Evolutionary conservation across 768 basidiomycete species (phyloP).

Genomic region (Epithele typhae): DNA sequence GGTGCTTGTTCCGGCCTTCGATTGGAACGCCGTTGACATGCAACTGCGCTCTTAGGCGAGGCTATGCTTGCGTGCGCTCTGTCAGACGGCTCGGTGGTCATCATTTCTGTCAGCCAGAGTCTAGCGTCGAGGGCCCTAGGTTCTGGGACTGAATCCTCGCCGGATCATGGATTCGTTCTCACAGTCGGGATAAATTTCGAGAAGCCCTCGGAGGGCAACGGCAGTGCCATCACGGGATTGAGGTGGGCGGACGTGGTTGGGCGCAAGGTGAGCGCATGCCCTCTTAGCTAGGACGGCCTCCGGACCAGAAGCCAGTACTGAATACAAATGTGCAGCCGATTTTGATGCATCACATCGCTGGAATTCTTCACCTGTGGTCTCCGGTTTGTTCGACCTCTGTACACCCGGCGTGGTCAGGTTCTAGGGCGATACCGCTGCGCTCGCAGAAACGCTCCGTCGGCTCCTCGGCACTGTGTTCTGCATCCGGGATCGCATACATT

Average conservation of each 20-base stretch:
- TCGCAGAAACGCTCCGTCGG: conserved; percentile 48
- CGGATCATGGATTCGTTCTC: conserved; percentile 30
- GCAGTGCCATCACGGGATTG: conserved; percentile 46
- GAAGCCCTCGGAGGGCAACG: conserved; percentile 31
- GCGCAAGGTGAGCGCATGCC: conserved; percentile 36
- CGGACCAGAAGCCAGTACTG: background rate
- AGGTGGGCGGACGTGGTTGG: conserved; percentile 46
- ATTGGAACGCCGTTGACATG: too few species aligned
- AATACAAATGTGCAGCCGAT: conserved; percentile 39
- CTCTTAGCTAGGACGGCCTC: conserved; percentile 8
- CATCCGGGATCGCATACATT: conserved; percentile 58
- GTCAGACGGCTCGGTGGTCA: conserved; percentile 54
- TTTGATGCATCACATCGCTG: conserved; percentile 55
- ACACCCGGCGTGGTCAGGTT: conserved; percentile 43
- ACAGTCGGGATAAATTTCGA: conserved; percentile 6
- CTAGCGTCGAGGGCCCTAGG: conserved; percentile 29
- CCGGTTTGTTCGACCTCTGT: conserved; percentile 21
- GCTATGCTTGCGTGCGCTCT: conserved; percentile 55
- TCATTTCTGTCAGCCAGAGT: conserved; percentile 50
- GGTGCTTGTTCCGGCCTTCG: background rate
- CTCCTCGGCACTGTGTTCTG: conserved; percentile 55
- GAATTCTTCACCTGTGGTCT: conserved; percentile 56
- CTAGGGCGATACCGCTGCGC: conserved; percentile 38
- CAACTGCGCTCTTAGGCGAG: conserved; percentile 39
- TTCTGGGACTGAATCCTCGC: conserved; percentile 2